Percentiles rank a stretch among this genome's conserved stretches.
Evolutionary conservation across 805 yeast species (phyloP).

Genomic region (Wickerhamiella nectarea): DNA sequence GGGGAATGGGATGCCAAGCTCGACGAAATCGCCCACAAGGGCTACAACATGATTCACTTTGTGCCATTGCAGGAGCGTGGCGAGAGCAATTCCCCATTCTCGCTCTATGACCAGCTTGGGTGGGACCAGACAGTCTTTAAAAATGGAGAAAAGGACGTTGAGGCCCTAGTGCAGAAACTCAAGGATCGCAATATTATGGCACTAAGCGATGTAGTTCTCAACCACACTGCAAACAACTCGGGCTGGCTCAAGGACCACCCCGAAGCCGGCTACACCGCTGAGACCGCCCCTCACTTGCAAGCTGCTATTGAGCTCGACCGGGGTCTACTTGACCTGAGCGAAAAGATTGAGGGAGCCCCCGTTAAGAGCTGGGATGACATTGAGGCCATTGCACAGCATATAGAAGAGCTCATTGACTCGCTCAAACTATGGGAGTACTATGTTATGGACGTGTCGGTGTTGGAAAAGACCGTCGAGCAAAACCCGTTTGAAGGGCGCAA

Average conservation of each 20-base stretch:
- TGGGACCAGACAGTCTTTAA: constrained; percentile 60
- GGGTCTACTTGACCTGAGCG: constrained; percentile 52
- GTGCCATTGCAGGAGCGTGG: constrained; percentile 90
- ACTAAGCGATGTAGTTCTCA: constrained; percentile 84
- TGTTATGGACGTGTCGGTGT: constrained; percentile 43
- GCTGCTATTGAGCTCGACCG: constrained; percentile 78
- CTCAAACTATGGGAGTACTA: constrained; percentile 81
- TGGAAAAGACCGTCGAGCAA: constrained; percentile 25
- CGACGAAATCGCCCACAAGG: constrained; percentile 48
- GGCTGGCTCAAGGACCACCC: constrained; percentile 76
- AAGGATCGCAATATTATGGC: constrained; percentile 50
- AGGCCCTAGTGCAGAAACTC: constrained; percentile 34
- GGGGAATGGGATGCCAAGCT: constrained; percentile 54
- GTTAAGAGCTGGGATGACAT: constrained; percentile 43
- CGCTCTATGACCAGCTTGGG: constrained; percentile 69
- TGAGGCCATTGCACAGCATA: constrained; percentile 46
- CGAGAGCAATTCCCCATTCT: constrained; percentile 81
- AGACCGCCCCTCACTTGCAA: constrained; percentile 78
- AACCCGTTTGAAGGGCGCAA: constrained; percentile 29
- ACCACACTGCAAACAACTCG: constrained; percentile 89
- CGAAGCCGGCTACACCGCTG: constrained; percentile 73
- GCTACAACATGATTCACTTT: constrained; percentile 91
- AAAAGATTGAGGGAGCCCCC: constrained; percentile 41
- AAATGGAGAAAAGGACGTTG: constrained; percentile 40
- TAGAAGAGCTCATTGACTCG: constrained; percentile 39